Percentiles rank a stretch among this genome's conserved stretches.
Conservation (phyloP, 1,284 basidiomycete genomes). For the Tilletia horrida region DNA sequence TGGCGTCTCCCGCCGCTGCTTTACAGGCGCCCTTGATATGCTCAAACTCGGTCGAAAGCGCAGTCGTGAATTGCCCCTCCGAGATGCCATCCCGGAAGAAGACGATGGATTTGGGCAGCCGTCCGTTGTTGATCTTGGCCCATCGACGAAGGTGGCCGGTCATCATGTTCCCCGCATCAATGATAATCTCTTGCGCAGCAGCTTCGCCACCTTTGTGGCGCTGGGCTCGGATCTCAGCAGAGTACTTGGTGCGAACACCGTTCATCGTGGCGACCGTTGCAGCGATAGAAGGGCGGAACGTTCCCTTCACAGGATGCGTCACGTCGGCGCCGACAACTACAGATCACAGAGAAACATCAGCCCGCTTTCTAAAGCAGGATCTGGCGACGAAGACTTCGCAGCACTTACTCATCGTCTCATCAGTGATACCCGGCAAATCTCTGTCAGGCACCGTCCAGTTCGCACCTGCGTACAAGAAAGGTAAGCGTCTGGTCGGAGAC, state of each 20-base stretch:
- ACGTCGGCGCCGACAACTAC: constrained; percentile 56
- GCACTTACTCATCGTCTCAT: constrained; percentile 50
- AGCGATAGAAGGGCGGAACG: constrained; percentile 57
- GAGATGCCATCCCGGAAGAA: constrained; percentile 60
- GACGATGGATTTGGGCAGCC: constrained; percentile 54
- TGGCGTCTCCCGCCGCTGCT: constrained; percentile 29
- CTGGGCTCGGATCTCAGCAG: background rate
- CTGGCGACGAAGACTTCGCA: no score
- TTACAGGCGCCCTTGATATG: constrained; percentile 50
- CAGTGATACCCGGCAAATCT: constrained; percentile 40
- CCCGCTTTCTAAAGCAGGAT: background rate
- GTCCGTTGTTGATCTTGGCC: constrained; percentile 39
- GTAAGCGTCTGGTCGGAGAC: background rate
- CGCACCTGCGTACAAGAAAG: constrained; percentile 22
- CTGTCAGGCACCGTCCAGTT: constrained; percentile 54
- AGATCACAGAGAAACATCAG: background rate
- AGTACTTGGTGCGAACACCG: constrained; percentile 27
- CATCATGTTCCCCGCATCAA: constrained; percentile 41
- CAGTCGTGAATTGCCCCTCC: constrained; percentile 58
- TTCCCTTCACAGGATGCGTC: constrained; percentile 49
- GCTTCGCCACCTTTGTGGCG: constrained; percentile 18
- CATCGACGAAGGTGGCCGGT: constrained; percentile 34
- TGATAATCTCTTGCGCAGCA: constrained; percentile 50
- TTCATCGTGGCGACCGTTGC: constrained; percentile 57
- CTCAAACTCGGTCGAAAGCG: constrained; percentile 55